A percentile compares a stretch with the other conserved stretches of the same genome.
Conservation (phyloP, 2,329 filamentous ascomycete genomes). For the Cadophora sp. region DNA sequence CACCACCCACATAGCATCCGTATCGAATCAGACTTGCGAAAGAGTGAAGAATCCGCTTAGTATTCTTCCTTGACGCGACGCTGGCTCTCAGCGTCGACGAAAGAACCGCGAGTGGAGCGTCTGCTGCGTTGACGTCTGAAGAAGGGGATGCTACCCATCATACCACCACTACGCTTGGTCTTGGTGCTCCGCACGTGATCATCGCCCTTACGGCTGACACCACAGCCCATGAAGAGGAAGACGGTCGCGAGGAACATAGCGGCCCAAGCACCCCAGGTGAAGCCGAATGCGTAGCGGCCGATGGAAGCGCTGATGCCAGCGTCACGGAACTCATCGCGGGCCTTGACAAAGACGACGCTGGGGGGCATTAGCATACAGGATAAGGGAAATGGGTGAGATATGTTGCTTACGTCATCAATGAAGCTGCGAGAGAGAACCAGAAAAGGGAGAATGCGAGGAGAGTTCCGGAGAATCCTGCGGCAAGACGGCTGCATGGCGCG, state of each 20-base stretch:
- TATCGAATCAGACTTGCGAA: not conserved
- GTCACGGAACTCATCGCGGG: slow-evolving; percentile 68
- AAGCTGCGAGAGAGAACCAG: slow-evolving; percentile 70
- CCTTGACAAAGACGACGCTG: slow-evolving; percentile 70
- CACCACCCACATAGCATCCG: not conserved
- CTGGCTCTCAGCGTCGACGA: slow-evolving; percentile 56
- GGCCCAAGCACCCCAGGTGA: slow-evolving; percentile 76
- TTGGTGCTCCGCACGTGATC: slow-evolving; percentile 29
- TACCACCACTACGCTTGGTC: slow-evolving; percentile 32
- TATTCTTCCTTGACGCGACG: slow-evolving; percentile 76
- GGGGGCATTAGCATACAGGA: slow-evolving; percentile 27
- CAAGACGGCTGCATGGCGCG: slow-evolving; percentile 74
- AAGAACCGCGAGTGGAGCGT: slow-evolving; percentile 58
- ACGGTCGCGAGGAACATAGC: slow-evolving; percentile 70
- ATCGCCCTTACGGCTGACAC: slow-evolving; percentile 47
- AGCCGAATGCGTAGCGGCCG: slow-evolving; percentile 75
- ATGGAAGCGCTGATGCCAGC: slow-evolving; percentile 64
- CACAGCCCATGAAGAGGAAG: slow-evolving; percentile 69
- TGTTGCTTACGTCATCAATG: slow-evolving; percentile 76
- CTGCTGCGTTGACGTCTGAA: slow-evolving; percentile 59
- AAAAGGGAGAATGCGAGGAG: slow-evolving; percentile 67
- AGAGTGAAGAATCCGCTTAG: slow-evolving; percentile 27
- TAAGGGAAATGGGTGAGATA: slow-evolving; percentile 27
- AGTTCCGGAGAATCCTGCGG: slow-evolving; percentile 69
- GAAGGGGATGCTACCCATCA: slow-evolving; percentile 49